phyloP scores from a whole-genome alignment of 2,329 filamentous ascomycete genomes.

The Diaporthe longicolla region DNA sequence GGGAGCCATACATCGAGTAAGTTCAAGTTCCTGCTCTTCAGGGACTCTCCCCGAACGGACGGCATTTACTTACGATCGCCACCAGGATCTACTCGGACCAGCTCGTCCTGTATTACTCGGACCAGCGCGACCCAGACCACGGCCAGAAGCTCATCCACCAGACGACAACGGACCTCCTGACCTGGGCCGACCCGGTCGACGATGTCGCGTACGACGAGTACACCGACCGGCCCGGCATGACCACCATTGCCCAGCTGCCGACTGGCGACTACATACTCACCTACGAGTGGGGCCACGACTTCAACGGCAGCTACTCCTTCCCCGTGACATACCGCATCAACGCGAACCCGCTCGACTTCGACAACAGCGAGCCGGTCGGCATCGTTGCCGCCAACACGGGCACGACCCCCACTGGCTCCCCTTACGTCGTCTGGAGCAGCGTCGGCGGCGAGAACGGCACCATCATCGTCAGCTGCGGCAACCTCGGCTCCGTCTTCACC shows the following conservation, averaged over 20 bases:
- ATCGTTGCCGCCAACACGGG: slow-evolving; percentile 50
- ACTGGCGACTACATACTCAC: slow-evolving; percentile 73
- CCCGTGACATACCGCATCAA: slow-evolving; percentile 62
- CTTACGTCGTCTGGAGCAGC: slow-evolving; percentile 61
- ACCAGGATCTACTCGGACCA: slow-evolving; percentile 65
- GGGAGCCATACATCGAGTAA: slow-evolving; percentile 77
- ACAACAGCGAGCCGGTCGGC: slow-evolving; percentile 50
- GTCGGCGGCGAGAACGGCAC: slow-evolving; percentile 61
- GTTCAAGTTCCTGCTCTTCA: not conserved
- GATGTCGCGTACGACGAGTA: slow-evolving; percentile 76
- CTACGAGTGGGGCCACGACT: slow-evolving; percentile 64
- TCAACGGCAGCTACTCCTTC: slow-evolving; percentile 49
- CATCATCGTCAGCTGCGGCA: slow-evolving; percentile 58
- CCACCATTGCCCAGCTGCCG: slow-evolving; percentile 70
- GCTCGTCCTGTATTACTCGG: slow-evolving; percentile 78
- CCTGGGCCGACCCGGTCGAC: slow-evolving; percentile 71
- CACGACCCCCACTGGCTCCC: slow-evolving; percentile 55
- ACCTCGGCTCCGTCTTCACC: slow-evolving; percentile 56
- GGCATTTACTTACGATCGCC: not conserved
- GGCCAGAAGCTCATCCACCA: slow-evolving; percentile 80
- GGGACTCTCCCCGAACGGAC: not conserved
- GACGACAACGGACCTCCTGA: slow-evolving; percentile 68
- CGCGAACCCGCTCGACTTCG: slow-evolving; percentile 56
- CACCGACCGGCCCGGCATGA: slow-evolving; percentile 77
- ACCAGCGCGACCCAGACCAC: slow-evolving; percentile 75